Base-by-base conservation (phyloP, 2,329 filamentous ascomycete species). In the Talaromyces sp. region DNA sequence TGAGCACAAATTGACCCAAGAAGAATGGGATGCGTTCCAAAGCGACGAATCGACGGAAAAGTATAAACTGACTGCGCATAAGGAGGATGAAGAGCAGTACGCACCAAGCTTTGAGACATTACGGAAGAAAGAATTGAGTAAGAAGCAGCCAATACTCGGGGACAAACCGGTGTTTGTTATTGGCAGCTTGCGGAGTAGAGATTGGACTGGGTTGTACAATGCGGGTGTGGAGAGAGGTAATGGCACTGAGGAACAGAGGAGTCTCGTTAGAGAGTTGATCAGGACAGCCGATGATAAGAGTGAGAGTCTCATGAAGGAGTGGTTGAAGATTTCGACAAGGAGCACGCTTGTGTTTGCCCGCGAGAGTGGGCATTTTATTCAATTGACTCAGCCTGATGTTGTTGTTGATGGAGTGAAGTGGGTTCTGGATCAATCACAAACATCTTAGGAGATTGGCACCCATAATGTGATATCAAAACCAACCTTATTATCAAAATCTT, bases 281-380 rank as follows among this genome's bases (percentile, higher is more conserved):
- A 57, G 47, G 10, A 70, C 62, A 35, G 68, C 69, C 27, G 71
- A 76, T 67, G 68, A 66, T 64, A 74, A 74, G 63, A 72, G 67
- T 64, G 68, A 71, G 45, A 64, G 56, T n/a, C 66, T 78, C 3
- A 71, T 72, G 71, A 72, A 65, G 43, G 69, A 73, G 59, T 66
- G 69, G 16, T 65, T 72, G 64, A 73, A 69, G 27, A 67, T 76
- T 8, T 76, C 73, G 47, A 75, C 67, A 1, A 73, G 67, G 61
- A 69, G 69, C 8, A 67, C 72, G 63, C 64, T 75, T 47, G 70
- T 74, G 8, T 71, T 73, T 65, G 73, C 73, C 1, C 57, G 10
- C 1, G 67, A 74, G 66, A 78, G 76, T 73, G 76, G 76, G 3
- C 77, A 78, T 62, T 72, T 72, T 69, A 69, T 78, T 2, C 72